Evolutionary conservation across 148 eudicot genomes (phyloP), one percentile per base, ranked within the genome.

Genomic region (Cornus kousa): DNA sequence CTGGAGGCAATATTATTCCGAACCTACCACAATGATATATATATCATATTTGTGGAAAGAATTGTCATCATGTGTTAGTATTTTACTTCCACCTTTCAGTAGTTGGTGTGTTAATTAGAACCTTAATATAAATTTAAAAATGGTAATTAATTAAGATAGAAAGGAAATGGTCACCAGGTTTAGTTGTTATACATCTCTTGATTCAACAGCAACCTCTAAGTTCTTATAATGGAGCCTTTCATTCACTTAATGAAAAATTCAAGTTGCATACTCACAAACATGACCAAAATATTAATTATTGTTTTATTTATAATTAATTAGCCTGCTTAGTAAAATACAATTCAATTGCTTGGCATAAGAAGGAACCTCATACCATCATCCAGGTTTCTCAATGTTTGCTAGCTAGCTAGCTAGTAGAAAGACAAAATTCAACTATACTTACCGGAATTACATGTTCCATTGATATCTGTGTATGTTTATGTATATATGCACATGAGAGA

Each of bases 151-250:
- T 28, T 28, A 28, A 28, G 22, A 50, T 0, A 9, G 59, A 71
- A 71, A 46, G 9, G 17, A 43, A n/a, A 71, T 71, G 57, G 74
- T 71, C 74, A 60, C 57, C 57, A 59, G 13, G 68, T 74, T 68
- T 19, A 74, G 37, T 62, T 74, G n/a, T 4, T 14, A 3, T 16
- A 11, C 7, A 46, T 71, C 32, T 43, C 2, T 71, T 43, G 7
- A 0, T n/a, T 19, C 57, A 46, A 48, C 2, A 48, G 28, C 2
- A 48, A 16, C 57, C 48, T 16, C 7, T 31, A 70, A 22, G 12
- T 48, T 48, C 9, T 4, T 39, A 70, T 5, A 37, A 37, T 39
- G 9, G 19, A 13, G 64, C 5, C 17, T 17, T 20, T 39, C 28
- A 7, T 67, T 24, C 70, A 28, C 35, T 12, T 11, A 10, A 67